Evolutionary conservation across 306 rosid species (phyloP), one percentile per base, ranked within the genome.

Genomic region (Casuarina equisetifolia): DNA sequence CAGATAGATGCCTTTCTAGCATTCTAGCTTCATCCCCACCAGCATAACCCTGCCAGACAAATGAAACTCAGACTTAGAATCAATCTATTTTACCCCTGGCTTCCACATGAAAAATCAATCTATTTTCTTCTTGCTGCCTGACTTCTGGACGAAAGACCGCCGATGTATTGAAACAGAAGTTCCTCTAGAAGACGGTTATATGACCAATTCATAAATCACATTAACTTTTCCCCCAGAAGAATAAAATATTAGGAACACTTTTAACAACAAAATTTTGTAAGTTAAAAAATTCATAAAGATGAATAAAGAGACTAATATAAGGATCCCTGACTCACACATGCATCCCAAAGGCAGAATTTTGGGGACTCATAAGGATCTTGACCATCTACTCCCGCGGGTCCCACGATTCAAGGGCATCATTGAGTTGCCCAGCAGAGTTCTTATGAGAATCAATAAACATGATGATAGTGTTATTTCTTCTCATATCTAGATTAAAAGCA

Each of bases 1-100:
- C 93, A 78, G 76, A 49, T 6, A 95, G 83, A 85, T 88, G 97
- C 80, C 98, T 92, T 43, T 35, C 85, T 19, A 95, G 95, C 97
- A 95, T 95, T 84, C 79, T 89, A 77, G 92, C 90, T 79, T 95
- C 98, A 82, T 95, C 98, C 39, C 98, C 97, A 69, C 97, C 92
- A 69, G 90, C 92, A 90, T 95, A 95, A 74, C 98, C 98, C 98
- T 95, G 81, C 70, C 54, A 81, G 49, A 66, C 49, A 42, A 69
- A 72, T 70, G 52, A 80, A 36, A 76, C 51, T 48, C 5, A 44
- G 48, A 4, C 48, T 44, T 53, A 83, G 11, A 66, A 79, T 70
- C 42, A 42, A 11, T 43, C 4, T 35, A 5, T 35, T 68, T 62
- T 17, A 73, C 36, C 67, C 67, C 44, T 40, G 53, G 74, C 15